phyloP scores from a whole-genome alignment of 371 early-diverging fungal species.

The Catenaria anguillulae region DNA sequence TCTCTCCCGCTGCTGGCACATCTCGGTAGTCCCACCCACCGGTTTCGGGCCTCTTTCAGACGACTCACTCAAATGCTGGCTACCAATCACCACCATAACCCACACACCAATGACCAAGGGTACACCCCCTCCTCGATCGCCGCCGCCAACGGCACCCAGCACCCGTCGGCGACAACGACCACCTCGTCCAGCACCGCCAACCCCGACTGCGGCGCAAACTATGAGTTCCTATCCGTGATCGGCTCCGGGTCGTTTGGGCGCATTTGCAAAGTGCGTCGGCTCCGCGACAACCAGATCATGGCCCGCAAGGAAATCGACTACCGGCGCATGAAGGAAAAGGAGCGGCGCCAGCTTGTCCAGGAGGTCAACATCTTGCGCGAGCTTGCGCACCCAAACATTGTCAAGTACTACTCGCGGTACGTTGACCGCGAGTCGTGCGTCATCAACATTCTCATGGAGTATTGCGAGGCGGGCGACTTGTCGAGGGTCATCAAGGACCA shows the following conservation, averaged over 20 bases:
- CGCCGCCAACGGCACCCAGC: no score
- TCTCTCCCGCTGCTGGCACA: no score
- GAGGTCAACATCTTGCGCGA: conserved; percentile 58
- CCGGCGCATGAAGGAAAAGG: conserved; percentile 43
- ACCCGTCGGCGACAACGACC: no score
- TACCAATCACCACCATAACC: no score
- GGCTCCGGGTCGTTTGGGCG: conserved; percentile 42
- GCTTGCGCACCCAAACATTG: conserved; percentile 52
- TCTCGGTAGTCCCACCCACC: no score
- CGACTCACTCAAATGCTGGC: no score
- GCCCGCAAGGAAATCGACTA: conserved; percentile 63
- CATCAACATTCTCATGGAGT: conserved; percentile 56
- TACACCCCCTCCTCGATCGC: no score
- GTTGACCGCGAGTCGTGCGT: conserved; percentile 41
- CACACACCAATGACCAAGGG: no score
- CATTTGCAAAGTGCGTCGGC: conserved; percentile 44
- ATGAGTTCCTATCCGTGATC: conserved; percentile 12
- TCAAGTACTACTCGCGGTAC: conserved; percentile 47
- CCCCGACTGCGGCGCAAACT: no score
- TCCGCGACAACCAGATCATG: conserved; percentile 36
- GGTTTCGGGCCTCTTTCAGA: no score
- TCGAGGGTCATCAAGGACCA: conserved; percentile 37
- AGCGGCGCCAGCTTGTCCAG: conserved; percentile 48
- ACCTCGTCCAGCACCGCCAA: no score
- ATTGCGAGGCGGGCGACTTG: conserved; percentile 36